Evolutionary conservation across 495 filamentous ascomycete genomes (phyloP).

Genomic region (Hamigera avellanea): DNA sequence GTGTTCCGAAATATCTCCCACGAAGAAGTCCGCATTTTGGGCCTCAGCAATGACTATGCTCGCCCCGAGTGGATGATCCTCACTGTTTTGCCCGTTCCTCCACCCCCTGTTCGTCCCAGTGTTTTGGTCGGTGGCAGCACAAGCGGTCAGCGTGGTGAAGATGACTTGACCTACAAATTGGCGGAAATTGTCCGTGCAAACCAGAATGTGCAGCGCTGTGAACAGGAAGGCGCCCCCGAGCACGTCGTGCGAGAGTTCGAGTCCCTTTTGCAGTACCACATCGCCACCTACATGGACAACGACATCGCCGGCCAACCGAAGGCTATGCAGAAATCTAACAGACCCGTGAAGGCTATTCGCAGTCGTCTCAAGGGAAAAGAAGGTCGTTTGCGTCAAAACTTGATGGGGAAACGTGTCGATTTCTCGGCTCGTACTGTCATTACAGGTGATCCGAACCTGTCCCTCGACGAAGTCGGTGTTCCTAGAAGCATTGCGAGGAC

Average conservation of each 20-base stretch:
- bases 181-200: conserved; percentile 98
- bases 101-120: conserved; percentile 88
- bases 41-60: conserved; percentile 84
- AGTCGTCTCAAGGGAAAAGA: conserved; percentile 97
- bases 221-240: conserved; percentile 76
- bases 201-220: conserved; percentile 78
- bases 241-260: conserved; percentile 88
- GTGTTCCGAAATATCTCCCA: conserved; percentile 75
- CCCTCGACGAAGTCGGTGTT: conserved; percentile 92
- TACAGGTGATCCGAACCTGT: conserved; percentile 93
- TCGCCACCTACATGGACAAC: conserved; percentile 99
- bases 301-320: conserved; percentile 94
- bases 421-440: conserved; percentile 99
- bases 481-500: conserved; percentile 80
- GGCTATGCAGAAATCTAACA: conserved; percentile 90
- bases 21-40: conserved; percentile 73
- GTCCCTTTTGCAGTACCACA: conserved; percentile 88
- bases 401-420: conserved; percentile 99
- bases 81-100: conserved; percentile 87
- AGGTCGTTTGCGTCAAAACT: conserved; percentile 88
- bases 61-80: conserved; percentile 98
- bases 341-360: conserved; percentile 91
- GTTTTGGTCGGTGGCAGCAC: conserved; percentile 87
- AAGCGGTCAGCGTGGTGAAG: conserved; percentile 83
- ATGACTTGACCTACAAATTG: conserved; percentile 97